Base-by-base conservation (phyloP, 495 filamentous ascomycete species). In the Ramalina intermedia region DNA sequence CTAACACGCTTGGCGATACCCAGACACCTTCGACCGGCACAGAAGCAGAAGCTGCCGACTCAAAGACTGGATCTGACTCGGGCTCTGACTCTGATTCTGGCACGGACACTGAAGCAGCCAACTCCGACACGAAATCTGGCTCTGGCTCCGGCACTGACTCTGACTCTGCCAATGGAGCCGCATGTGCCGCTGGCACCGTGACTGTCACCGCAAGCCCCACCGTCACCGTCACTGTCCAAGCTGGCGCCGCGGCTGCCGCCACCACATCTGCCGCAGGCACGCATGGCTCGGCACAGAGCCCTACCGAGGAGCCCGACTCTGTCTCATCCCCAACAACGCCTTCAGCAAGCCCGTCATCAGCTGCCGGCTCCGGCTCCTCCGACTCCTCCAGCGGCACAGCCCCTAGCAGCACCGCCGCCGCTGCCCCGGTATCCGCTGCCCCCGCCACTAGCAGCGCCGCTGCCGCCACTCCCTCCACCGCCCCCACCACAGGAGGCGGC, bases 151-250 rank as follows among this genome's bases (percentile, higher is more conserved):
- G 29, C 29, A 11, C 29, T 33, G 29, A 13, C 29, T 33, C 29
- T 13, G 12, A 33, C 29, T 33, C 29, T 33, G 6, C 33, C 24
- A 14, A 6, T 33, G 8, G 24, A 2, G 38, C 23, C 7, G 27
- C 39, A 27, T 24, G 18, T 14, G 26, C 7, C 24, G 20, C 47
- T 6, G 12, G 27, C 37, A 52, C 50, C 23, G 50, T 54, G 9
- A 49, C 50, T 13, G 46, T 46, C 4, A 43, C 48, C 6, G 4
- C 48, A 12, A 26, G n/a, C 6, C 24, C 42, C 9, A 56, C 50
- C 46, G 50, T 53, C 23, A 56, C 46, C 4, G 50, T 45, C 7
- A 40, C 40, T 9, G 50, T 41, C 37, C 36, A 35, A 18, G 44
- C 50, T 16, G 27, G 17, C 6, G 37, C 33, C 17, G 26, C 26